phyloP scores from a whole-genome alignment of 225 moss, liverwort and hornwort genomes.

The Climacium dendroides region DNA sequence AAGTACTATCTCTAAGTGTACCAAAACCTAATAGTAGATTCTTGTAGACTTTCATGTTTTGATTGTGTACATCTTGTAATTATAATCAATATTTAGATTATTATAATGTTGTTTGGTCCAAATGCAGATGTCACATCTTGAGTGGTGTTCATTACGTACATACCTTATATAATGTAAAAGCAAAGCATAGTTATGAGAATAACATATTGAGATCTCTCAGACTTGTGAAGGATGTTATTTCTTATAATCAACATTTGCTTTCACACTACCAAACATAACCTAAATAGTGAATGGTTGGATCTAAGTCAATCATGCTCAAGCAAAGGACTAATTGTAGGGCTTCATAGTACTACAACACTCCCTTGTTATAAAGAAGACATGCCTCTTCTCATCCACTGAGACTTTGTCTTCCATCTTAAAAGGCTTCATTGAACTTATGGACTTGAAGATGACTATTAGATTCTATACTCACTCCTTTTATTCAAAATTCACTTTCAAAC shows the following conservation, averaged over 20 bases:
- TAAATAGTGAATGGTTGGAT: background rate
- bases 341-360: background rate
- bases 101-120: background rate
- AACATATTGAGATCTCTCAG: fast-evolving
- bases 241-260: background rate
- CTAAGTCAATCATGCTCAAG: background rate
- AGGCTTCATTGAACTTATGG: fast-evolving
- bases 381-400: background rate
- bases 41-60: background rate
- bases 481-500: background rate
- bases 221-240: background rate
- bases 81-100: background rate
- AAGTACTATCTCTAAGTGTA: too few relatives aligned
- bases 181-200: background rate
- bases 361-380: fast-evolving
- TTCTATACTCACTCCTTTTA: too few relatives aligned
- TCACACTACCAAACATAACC: fast-evolving
- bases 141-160: fast-evolving
- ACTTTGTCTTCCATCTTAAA: background rate
- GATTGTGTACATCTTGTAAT: background rate
- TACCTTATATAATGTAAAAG: background rate
- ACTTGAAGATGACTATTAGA: background rate
- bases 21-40: background rate
- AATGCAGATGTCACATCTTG: background rate
- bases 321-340: too few relatives aligned